A percentile compares a stretch with the other conserved stretches of the same genome.
These are phyloP conservation scores for Limnomonas spitsbergensis DNA, from an alignment of 139 green algal genomes.

Conservation along the genomic window DNA sequence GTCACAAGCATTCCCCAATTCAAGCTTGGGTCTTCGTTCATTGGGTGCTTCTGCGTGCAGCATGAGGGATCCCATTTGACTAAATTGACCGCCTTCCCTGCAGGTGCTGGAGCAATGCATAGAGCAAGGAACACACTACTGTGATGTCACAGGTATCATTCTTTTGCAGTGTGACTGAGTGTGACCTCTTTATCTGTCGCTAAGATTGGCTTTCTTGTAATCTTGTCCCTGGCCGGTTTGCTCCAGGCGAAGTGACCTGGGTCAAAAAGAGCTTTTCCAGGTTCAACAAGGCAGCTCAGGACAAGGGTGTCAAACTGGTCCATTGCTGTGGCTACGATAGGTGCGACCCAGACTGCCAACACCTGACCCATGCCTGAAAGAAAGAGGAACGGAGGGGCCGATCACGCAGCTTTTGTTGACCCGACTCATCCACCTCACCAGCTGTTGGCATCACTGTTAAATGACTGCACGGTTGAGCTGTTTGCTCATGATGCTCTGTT, in stretches of 20 bases:
- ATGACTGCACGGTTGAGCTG: no score
- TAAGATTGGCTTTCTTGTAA: no score
- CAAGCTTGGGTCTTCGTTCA: no score
- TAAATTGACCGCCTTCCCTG: background rate
- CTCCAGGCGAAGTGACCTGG: background rate
- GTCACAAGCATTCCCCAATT: background rate
- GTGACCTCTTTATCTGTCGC: no score
- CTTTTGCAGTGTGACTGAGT: no score
- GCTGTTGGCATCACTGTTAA: no score
- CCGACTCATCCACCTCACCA: no score
- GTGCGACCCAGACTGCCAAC: background rate
- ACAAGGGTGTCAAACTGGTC: constrained; percentile 7
- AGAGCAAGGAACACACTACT: constrained; percentile 23
- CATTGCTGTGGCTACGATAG: constrained; percentile 11
- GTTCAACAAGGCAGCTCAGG: background rate
- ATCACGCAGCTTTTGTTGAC: no score
- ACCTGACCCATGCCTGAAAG: background rate
- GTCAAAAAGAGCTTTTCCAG: background rate
- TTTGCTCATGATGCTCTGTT: no score
- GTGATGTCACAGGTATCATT: constrained; percentile 25
- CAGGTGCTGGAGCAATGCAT: constrained; percentile 23
- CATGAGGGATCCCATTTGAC: background rate
- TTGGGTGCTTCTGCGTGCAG: no score
- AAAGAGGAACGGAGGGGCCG: no score
- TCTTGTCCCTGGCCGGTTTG: background rate